Conservation (phyloP, 192 early-diverging fungal species). For the Coemansia sp. region DNA sequence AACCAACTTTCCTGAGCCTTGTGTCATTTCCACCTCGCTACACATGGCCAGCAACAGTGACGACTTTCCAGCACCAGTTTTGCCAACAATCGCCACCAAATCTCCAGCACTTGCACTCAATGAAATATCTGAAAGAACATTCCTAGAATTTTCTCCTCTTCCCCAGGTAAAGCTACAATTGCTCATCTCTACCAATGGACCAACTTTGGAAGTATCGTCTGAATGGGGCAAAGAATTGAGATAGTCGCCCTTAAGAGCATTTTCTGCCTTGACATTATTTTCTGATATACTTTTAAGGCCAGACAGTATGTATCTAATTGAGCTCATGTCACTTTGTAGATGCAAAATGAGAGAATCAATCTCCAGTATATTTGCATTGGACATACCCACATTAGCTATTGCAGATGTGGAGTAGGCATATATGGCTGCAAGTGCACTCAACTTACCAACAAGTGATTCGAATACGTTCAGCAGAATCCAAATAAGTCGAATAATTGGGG, state of each 20-base stretch:
- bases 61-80: conserved; percentile 67
- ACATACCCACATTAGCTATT: neutral
- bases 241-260: conserved; percentile 21
- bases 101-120: conserved; percentile 29
- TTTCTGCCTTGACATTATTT: conserved; percentile 16
- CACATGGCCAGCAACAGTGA: conserved; percentile 62
- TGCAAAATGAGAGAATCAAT: neutral
- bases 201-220: neutral
- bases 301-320: neutral
- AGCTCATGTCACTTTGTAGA: neutral
- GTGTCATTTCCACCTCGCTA: conserved; percentile 50
- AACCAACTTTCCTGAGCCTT: conserved; percentile 29
- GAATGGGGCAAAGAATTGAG: conserved; percentile 18
- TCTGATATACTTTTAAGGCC: conserved; percentile 5
- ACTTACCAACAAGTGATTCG: neutral
- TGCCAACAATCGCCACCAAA: conserved; percentile 62
- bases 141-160: neutral
- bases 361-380: conserved; percentile 1
- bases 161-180: conserved; percentile 23
- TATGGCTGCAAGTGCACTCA: neutral
- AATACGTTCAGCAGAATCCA: neutral
- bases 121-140: conserved; percentile 12
- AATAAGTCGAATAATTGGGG: neutral
- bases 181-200: conserved; percentile 12
- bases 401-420: neutral